A percentile compares a stretch with the other conserved stretches of the same genome.
Evolutionary conservation across 1,284 basidiomycete species (phyloP).

Genomic region (Austroboletus rostrupii): DNA sequence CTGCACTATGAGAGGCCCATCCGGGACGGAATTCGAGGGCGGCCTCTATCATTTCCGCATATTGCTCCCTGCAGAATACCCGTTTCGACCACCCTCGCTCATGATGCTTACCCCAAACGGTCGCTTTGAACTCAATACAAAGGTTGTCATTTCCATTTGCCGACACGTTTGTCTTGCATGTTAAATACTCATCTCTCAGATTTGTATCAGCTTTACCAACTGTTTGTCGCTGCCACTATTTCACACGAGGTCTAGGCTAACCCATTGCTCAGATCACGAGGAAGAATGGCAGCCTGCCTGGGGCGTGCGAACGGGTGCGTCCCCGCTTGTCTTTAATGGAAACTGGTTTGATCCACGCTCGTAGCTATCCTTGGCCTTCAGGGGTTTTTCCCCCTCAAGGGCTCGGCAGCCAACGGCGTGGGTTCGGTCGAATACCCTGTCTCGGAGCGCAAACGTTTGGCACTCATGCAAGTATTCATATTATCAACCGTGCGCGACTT

Average conservation of each 20-base stretch:
- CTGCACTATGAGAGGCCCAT: slow-evolving; percentile 87
- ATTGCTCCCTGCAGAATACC: slow-evolving; percentile 87
- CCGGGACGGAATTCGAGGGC: slow-evolving; percentile 86
- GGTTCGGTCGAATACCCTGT: slow-evolving; percentile 83
- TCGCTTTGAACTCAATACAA: slow-evolving; percentile 91
- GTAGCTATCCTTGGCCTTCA: slow-evolving; percentile 86
- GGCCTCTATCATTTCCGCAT: slow-evolving; percentile 92
- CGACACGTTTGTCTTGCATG: slow-evolving; percentile 12
- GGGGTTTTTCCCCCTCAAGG: slow-evolving; percentile 87
- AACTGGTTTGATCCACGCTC: slow-evolving; percentile 8
- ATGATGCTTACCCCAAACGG: slow-evolving; percentile 95
- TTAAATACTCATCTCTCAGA: slow-evolving; percentile 42
- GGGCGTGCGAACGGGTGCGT: slow-evolving; percentile 87
- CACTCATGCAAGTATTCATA: slow-evolving; percentile 57
- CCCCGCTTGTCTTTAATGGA: slow-evolving; percentile 21
- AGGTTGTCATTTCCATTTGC: slow-evolving; percentile 52
- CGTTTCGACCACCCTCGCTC: slow-evolving; percentile 90
- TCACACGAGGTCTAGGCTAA: slow-evolving; percentile 24
- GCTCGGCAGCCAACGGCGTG: slow-evolving; percentile 86
- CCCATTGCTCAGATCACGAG: slow-evolving; percentile 61
- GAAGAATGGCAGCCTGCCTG: slow-evolving; percentile 96
- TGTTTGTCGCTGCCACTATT: slow-evolving; percentile 46
- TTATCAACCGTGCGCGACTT: slow-evolving; percentile 10
- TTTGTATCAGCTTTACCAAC: slow-evolving; percentile 90
- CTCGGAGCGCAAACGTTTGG: slow-evolving; percentile 78